Base-by-base conservation (phyloP, 306 rosid genomes). In the Cucurbita pepo region DNA sequence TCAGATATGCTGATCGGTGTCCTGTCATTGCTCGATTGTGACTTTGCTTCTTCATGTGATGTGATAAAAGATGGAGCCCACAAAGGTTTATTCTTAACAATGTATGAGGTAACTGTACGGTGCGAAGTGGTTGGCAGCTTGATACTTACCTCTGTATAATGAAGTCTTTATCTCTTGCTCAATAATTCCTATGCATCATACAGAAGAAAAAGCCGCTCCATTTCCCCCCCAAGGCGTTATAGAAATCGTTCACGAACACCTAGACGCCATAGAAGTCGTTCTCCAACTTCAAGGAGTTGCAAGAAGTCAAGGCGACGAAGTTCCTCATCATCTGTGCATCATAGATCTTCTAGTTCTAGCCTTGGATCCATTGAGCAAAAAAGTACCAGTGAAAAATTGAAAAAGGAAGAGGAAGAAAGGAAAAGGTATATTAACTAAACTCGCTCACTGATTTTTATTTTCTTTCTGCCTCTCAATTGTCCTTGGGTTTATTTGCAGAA, bases 21-120 rank as follows among this genome's bases (percentile, higher is more conserved):
- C 85, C 90, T 81, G 87, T 85, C 90, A 83, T 90, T 81, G 95
- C 87, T 86, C 90, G 87, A 85, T 80, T 86, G 90, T 95, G 96
- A 88, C 91, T 86, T 83, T 91, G 87, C 91, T 88, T 89, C 97
- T 86, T 85, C 96, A 48, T 69, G 57, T 69, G 73, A 76, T 88
- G 91, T 89, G 95, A 81, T 88, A 83, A 95, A 95, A 88, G 97
- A 84, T 89, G 96, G 97, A 88, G 96, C 95, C 80, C 90, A 85
- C 86, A 84, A 87, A 84, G 97, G 84, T 69, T 92, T 90, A 87
- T 82, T 82, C 87, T 87, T 92, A 85, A 86, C 92, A 88, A 80
- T 91, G 88, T 85, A 81, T 85, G 96, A 95, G 97, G 99, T 95
- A 95, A 95, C 96, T 77, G 96, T 81, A 82, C 83, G 74, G 84